Conservation (phyloP, 768 basidiomycete genomes). For the Suillus subalutaceus region DNA sequence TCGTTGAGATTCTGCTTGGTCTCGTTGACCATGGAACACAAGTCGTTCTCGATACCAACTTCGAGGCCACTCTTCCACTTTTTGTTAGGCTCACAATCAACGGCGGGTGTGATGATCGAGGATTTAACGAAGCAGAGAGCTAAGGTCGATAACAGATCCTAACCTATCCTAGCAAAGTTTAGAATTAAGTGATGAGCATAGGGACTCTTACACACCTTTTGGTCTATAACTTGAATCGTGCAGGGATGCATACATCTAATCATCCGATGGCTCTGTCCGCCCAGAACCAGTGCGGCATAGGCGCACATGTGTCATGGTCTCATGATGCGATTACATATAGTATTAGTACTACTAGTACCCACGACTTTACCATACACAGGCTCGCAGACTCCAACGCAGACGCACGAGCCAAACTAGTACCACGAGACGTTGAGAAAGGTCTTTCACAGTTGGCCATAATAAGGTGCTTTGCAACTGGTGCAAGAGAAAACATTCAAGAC, state of each 20-base stretch:
- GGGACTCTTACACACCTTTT: constrained; percentile 75
- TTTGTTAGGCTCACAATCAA: constrained; percentile 51
- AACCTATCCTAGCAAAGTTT: background rate
- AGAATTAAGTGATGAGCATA: background rate
- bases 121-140: constrained; percentile 16
- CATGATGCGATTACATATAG: background rate
- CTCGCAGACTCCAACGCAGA: background rate
- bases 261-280: background rate
- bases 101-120: background rate
- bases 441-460: background rate
- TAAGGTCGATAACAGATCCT: constrained; percentile 14
- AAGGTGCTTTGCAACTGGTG: background rate
- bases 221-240: constrained; percentile 85
- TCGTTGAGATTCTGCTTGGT: constrained; percentile 60
- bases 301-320: background rate
- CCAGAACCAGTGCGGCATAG: background rate
- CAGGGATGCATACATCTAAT: constrained; percentile 67
- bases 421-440: no score
- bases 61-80: constrained; percentile 52
- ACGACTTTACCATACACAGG: background rate
- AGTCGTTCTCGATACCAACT: constrained; percentile 53
- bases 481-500: background rate
- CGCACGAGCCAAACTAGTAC: background rate
- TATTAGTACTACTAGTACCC: no score
- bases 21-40: constrained; percentile 51